These are phyloP conservation scores for Penicillium digitatum DNA, from an alignment of 2,329 filamentous ascomycete genomes.

Conservation along the genomic window DNA sequence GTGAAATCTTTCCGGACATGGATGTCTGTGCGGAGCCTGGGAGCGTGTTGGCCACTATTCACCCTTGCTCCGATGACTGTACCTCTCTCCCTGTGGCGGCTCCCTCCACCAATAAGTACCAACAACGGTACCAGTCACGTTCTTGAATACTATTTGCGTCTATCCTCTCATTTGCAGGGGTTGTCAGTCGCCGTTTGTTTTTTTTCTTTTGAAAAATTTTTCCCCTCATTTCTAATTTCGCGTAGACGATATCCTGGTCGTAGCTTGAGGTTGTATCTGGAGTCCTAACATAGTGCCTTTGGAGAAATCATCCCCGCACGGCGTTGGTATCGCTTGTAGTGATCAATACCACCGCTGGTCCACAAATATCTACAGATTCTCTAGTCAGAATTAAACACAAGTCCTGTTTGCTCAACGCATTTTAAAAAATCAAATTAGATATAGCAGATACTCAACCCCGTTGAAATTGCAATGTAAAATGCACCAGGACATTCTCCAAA, in stretches of 20 bases:
- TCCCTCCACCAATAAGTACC: neutral
- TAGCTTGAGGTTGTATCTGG: neutral
- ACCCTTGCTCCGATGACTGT: neutral
- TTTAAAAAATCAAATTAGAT: neutral
- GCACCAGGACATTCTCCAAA: constrained; percentile 1
- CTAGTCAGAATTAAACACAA: neutral
- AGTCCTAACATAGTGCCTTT: neutral
- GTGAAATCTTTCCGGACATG: neutral
- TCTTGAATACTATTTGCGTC: neutral
- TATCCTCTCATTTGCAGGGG: neutral
- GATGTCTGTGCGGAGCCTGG: neutral
- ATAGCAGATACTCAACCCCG: neutral
- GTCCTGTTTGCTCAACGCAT: neutral
- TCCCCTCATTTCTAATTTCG: neutral
- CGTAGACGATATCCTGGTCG: neutral
- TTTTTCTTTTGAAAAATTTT: neutral
- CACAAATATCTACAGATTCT: neutral
- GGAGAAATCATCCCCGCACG: constrained; percentile 3
- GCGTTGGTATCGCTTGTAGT: no score
- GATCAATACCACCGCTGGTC: neutral
- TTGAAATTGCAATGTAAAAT: neutral
- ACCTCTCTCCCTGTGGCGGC: neutral
- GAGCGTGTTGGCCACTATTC: neutral
- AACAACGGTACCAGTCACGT: neutral
- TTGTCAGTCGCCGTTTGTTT: neutral